Percentiles rank a stretch among this genome's conserved stretches.
These are phyloP conservation scores for Antitrichia curtipendula DNA, from an alignment of 225 moss, liverwort and hornwort genomes.

Conservation along the genomic window DNA sequence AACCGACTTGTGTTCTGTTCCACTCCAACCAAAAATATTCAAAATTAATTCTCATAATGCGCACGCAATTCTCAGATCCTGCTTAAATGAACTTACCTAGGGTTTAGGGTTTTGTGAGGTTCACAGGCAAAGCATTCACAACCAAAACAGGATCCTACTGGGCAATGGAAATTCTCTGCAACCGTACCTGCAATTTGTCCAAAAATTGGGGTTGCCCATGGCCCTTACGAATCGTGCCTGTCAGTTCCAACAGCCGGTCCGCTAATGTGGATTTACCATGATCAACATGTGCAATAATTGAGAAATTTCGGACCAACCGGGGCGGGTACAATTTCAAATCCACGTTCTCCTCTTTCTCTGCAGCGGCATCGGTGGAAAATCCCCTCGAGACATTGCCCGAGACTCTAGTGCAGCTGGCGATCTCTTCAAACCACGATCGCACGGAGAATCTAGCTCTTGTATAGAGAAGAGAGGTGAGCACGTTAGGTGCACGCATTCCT, in stretches of 20 bases:
- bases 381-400: not conserved
- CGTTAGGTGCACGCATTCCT: not conserved
- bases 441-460: not conserved
- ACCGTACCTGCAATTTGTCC: constrained; percentile 85
- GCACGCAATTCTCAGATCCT: not conserved
- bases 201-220: constrained; percentile 86
- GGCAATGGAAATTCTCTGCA: not conserved
- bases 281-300: constrained; percentile 96
- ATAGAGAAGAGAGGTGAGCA: not conserved
- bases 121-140: not conserved
- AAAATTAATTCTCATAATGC: not conserved
- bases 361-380: constrained; percentile 8
- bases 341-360: constrained; percentile 47
- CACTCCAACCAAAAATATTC: not conserved
- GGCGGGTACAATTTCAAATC: constrained; percentile 71
- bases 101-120: not conserved
- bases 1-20: not conserved
- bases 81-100: not conserved
- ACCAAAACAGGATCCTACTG: not conserved
- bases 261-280: constrained; percentile 94
- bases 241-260: constrained; percentile 75
- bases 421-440: not conserved
- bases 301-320: constrained; percentile 67
- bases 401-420: not conserved
- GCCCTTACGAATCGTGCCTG: constrained; percentile 93